Evolutionary conservation across 2,329 filamentous ascomycete genomes (phyloP).

Genomic region (Colletotrichum sp.): DNA sequence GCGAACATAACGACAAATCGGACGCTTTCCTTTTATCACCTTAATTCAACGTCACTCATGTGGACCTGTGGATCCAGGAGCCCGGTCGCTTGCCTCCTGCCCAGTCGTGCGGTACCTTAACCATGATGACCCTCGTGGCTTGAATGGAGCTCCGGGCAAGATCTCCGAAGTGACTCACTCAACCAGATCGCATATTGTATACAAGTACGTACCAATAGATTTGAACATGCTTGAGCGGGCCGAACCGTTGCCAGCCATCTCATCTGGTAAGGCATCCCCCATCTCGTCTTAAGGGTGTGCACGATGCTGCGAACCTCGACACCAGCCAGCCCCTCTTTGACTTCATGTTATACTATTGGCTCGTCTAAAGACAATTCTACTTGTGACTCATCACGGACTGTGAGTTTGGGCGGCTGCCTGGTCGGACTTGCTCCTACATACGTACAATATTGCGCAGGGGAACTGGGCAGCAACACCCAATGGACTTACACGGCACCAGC

Average conservation of each 20-base stretch:
- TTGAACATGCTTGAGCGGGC: background rate
- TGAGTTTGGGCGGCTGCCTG: background rate
- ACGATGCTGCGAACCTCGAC: background rate
- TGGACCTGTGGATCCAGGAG: background rate
- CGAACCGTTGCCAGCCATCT: background rate
- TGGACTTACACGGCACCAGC: background rate
- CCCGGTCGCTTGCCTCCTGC: background rate
- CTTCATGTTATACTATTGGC: background rate
- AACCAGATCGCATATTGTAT: background rate
- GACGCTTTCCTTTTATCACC: rapidly evolving
- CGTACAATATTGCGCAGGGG: background rate
- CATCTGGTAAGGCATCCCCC: background rate
- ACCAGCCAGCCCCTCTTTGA: background rate
- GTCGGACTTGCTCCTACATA: background rate
- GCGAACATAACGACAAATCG: background rate
- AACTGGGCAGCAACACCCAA: background rate
- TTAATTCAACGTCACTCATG: background rate
- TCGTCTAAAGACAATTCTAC: background rate
- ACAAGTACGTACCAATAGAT: background rate
- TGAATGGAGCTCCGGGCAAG: background rate
- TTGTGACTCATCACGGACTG: too few relatives aligned
- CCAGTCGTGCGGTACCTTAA: background rate
- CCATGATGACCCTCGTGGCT: background rate
- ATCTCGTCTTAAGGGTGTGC: background rate
- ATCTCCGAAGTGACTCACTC: background rate